Base-by-base conservation (phyloP, 176 grass and related monocot species). In the Pharus latifolius region DNA sequence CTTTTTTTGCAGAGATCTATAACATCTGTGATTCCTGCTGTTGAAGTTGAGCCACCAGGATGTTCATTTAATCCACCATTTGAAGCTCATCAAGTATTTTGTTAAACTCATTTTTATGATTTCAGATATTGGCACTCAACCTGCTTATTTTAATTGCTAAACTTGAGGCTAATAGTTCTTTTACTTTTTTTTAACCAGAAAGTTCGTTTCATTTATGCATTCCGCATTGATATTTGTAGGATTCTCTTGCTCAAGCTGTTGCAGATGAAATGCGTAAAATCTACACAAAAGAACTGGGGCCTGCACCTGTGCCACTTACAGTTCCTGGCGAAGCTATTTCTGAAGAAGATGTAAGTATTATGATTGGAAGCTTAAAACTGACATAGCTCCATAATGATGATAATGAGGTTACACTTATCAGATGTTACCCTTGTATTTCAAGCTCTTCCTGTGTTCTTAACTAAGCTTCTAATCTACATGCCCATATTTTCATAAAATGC, bases 11-110 rank as follows among this genome's bases (percentile, higher is more conserved):
- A 91, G 91, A 87, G 71, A 43, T 74, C 58, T 46, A 65, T 47
- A 32, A 61, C 60, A 72, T 74, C 72, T 35, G 40, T 79, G 46
- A 82, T 99, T 83, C 90, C 95, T 11, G 87, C 90, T 16, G 90
- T 99, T 28, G 90, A 99, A 93, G 80, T 94, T 53, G 90, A 99
- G 63, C 68, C 90, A 17, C 63, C 54, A 43, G 90, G 95, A 42
- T 99, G 95, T 69, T 99, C 95, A 30, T 94, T 99, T 65, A 99
- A 99, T 73, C 95, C 90, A 57, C 82, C 87, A 68, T 84, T 77
- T 33, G 84, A 99, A 67, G 84, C 79, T 57, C 95, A 99, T 86
- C 90, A 99, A 50, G 91, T 96, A 77, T 71, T 59, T 76, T 17
- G 14, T 77, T 38, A 16, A 45, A 42, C 45, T 69, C 54, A 6